phyloP scores from a whole-genome alignment of 805 yeast genomes.

The Hanseniaspora taiwanica region DNA sequence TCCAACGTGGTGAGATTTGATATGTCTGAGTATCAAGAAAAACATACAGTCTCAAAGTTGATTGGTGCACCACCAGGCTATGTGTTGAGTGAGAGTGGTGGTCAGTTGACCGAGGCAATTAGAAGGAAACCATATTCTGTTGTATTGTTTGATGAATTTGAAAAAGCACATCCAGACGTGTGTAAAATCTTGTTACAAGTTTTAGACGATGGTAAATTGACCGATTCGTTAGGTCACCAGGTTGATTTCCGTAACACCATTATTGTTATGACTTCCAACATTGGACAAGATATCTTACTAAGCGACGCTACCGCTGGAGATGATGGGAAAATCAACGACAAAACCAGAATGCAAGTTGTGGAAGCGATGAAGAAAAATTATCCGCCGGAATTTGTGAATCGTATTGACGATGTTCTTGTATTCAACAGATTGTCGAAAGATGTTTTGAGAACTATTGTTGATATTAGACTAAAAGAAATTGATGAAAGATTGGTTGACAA shows the following conservation, averaged over 20 bases:
- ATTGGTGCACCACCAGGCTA: conserved; percentile 99
- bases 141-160: conserved; percentile 88
- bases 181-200: conserved; percentile 84
- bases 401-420: conserved; percentile 86
- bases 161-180: conserved; percentile 94
- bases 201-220: conserved; percentile 84
- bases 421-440: conserved; percentile 77
- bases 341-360: conserved; percentile 43
- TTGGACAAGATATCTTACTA: conserved; percentile 82
- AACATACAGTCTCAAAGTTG: conserved; percentile 77
- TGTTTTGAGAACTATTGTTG: conserved; percentile 69
- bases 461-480: conserved; percentile 71
- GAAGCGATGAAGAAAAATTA: conserved; percentile 60
- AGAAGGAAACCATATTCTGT: conserved; percentile 92
- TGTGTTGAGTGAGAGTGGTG: conserved; percentile 86
- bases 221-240: conserved; percentile 90
- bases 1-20: conserved; percentile 81
- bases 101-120: conserved; percentile 93
- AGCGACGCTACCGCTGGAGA: conserved; percentile 43
- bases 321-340: conserved; percentile 43
- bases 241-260: conserved; percentile 91
- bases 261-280: conserved; percentile 91
- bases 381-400: conserved; percentile 91
- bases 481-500: conserved; percentile 67
- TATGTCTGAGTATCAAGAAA: conserved; percentile 97